Evolutionary conservation across 2,329 filamentous ascomycete species (phyloP).

Genomic region (Cladophialophora bantiana): DNA sequence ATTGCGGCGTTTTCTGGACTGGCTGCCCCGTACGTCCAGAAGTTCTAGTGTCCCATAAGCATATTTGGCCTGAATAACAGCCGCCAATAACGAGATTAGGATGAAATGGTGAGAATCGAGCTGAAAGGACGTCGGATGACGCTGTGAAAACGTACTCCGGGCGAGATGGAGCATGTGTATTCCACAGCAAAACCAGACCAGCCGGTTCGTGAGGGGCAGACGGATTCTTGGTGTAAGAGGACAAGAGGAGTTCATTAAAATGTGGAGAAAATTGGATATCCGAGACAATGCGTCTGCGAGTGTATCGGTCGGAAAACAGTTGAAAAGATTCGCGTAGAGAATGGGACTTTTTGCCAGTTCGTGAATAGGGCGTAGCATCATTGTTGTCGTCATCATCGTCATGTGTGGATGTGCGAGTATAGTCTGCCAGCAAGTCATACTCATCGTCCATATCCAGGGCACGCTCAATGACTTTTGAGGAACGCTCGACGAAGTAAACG

Average conservation of each 20-base stretch:
- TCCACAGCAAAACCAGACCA: constrained; percentile 96
- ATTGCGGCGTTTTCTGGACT: constrained; percentile 94
- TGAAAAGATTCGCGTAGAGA: constrained; percentile 79
- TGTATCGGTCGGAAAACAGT: constrained; percentile 95
- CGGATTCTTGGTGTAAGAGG: constrained; percentile 96
- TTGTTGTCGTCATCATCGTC: constrained; percentile 69
- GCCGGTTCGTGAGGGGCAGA: constrained; percentile 92
- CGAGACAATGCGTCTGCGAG: constrained; percentile 96
- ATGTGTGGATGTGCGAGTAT: constrained; percentile 77
- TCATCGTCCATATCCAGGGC: constrained; percentile 86
- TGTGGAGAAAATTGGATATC: constrained; percentile 89
- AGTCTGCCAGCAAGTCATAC: constrained; percentile 95
- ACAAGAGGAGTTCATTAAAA: constrained; percentile 89
- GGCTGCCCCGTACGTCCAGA: constrained; percentile 71
- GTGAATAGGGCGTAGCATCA: constrained; percentile 60
- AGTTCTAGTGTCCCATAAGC: constrained; percentile 95
- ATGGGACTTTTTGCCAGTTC: constrained; percentile 39
- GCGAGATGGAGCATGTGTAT: constrained; percentile 88
- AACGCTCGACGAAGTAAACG: constrained; percentile 91
- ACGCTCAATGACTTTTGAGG: constrained; percentile 95
- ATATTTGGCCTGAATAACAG: constrained; percentile 93
- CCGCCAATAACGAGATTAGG: constrained; percentile 95
- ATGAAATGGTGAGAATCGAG: constrained; percentile 98
- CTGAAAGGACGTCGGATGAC: constrained; percentile 91
- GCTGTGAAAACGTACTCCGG: constrained; percentile 97